These are phyloP conservation scores for Hypoxylon fragiforme DNA, from an alignment of 495 filamentous ascomycete species.

Conservation along the genomic window DNA sequence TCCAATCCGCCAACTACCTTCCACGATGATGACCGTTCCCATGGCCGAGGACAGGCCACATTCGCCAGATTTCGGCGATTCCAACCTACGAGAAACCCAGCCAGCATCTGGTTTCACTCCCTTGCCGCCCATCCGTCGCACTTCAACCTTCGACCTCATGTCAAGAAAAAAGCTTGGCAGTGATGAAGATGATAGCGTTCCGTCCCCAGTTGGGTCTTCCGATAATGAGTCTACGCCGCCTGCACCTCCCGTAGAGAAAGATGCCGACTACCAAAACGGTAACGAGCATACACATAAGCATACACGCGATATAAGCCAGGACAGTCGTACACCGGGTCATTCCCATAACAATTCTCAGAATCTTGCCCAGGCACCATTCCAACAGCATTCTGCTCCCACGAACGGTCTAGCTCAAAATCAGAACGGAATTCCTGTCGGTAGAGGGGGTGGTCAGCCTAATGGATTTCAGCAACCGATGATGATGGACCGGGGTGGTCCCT, in stretches of 20 bases:
- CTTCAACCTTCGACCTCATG: constrained; percentile 53
- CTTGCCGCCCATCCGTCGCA: constrained; percentile 56
- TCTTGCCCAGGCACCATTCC: constrained; percentile 17
- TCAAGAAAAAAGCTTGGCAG: constrained; percentile 28
- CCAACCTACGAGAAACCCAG: constrained; percentile 11
- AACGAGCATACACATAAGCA: constrained; percentile 26
- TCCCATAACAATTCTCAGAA: constrained; percentile 21
- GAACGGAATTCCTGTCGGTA: constrained; percentile 36
- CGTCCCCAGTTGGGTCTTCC: constrained; percentile 34
- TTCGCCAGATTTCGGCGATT: constrained; percentile 33
- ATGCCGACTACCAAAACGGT: constrained; percentile 21
- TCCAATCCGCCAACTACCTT: constrained; percentile 17
- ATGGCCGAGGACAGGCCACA: constrained; percentile 46
- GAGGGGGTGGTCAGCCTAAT: constrained; percentile 26
- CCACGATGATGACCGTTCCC: constrained; percentile 25
- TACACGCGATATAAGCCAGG: constrained; percentile 2
- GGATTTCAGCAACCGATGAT: constrained; percentile 25
- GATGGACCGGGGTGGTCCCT: constrained; percentile 33
- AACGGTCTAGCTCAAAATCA: constrained; percentile 18
- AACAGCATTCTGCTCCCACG: constrained; percentile 19
- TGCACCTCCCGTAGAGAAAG: constrained; percentile 21
- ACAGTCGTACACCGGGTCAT: neutral
- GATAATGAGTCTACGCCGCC: constrained; percentile 28
- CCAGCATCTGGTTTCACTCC: constrained; percentile 44
- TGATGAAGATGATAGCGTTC: constrained; percentile 29